phyloP scores from a whole-genome alignment of 2,329 filamentous ascomycete genomes.

The Scopulariopsis brevicaulis region DNA sequence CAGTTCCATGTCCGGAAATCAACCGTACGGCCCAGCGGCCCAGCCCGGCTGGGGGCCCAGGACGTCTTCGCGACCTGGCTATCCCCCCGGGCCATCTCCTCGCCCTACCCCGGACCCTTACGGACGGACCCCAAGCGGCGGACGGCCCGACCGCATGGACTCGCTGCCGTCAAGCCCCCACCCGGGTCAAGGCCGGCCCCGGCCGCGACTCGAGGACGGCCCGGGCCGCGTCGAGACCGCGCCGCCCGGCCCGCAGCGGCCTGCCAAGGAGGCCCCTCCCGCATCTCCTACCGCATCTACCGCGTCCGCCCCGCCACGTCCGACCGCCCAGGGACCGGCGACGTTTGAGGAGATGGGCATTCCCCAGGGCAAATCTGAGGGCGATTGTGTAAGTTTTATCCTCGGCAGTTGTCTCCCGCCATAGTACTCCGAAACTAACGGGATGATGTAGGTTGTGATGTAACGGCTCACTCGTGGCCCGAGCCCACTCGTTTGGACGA shows the following conservation, averaged over 20 bases:
- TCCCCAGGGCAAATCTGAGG: constrained; percentile 69
- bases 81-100: background rate
- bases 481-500: background rate
- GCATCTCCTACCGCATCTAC: constrained; percentile 12
- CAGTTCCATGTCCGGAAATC: constrained; percentile 7
- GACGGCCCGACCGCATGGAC: constrained; percentile 11
- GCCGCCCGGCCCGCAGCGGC: constrained; percentile 19
- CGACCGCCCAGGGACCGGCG: constrained; percentile 60
- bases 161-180: constrained; percentile 4
- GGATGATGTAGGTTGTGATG: constrained; percentile 4
- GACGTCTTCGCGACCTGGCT: constrained; percentile 16
- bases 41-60: constrained; percentile 27
- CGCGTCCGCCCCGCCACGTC: constrained; percentile 19
- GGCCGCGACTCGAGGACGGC: constrained; percentile 7
- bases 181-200: background rate
- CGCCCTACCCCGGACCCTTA: constrained; percentile 17
- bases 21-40: constrained; percentile 10
- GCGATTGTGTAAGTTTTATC: constrained; percentile 66
- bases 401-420: background rate
- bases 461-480: background rate
- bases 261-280: constrained; percentile 11
- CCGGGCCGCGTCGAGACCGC: constrained; percentile 24
- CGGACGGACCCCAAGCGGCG: constrained; percentile 14
- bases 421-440: background rate
- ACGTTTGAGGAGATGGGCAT: constrained; percentile 99